phyloP scores from a whole-genome alignment of 2,329 filamentous ascomycete genomes.

The Aspergillus tubingensis region DNA sequence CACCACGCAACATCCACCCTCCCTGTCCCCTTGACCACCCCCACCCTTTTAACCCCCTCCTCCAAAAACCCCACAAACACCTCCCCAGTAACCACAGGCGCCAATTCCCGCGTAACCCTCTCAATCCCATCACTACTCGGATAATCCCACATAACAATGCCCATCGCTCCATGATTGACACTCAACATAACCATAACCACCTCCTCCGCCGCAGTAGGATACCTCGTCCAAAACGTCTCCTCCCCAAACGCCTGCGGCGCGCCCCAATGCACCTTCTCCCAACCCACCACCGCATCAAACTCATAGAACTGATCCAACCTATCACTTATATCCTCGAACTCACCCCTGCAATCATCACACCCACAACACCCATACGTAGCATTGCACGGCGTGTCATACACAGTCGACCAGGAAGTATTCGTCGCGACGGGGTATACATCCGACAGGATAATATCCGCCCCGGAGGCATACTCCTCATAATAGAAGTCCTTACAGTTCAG shows the following conservation, averaged over 20 bases:
- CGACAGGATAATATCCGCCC: not conserved
- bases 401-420: not conserved
- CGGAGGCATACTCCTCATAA: not conserved
- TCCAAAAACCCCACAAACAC: not conserved
- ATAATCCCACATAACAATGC: constrained; percentile 5
- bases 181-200: constrained; percentile 1
- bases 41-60: not conserved
- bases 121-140: not conserved
- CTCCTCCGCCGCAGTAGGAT: not conserved
- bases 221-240: constrained; percentile 2
- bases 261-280: constrained; percentile 6
- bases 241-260: constrained; percentile 8
- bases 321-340: not conserved
- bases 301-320: not conserved
- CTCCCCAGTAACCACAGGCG: not conserved
- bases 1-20: not conserved
- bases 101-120: not conserved
- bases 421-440: not conserved
- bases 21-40: not conserved
- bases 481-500: constrained; percentile 5
- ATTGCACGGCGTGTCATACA: constrained; percentile 2
- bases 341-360: not conserved
- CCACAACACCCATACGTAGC: constrained; percentile 3
- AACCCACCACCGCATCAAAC: not conserved
- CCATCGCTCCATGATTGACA: not conserved